These are phyloP conservation scores for Curvularia sp. DNA, from an alignment of 2,329 filamentous ascomycete species.

Conservation along the genomic window DNA sequence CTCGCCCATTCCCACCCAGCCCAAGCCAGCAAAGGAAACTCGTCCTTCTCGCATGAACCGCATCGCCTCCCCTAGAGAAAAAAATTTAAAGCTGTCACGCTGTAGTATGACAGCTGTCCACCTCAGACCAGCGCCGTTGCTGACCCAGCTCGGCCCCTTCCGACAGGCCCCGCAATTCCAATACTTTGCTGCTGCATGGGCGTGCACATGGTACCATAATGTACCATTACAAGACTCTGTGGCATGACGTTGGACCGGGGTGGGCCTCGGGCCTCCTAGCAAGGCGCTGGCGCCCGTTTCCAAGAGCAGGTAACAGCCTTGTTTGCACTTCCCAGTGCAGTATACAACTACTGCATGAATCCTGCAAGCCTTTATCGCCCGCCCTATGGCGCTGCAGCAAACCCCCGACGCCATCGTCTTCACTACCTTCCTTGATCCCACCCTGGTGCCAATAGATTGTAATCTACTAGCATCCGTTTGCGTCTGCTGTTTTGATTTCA, in stretches of 20 bases:
- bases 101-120: constrained; percentile 5
- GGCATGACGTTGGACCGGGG: constrained; percentile 18
- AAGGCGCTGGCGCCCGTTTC: constrained; percentile 2
- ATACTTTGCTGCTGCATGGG: constrained; percentile 12
- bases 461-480: not conserved
- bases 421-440: not conserved
- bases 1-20: not conserved
- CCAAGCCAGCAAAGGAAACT: not conserved
- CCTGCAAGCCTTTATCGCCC: not conserved
- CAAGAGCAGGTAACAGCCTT: constrained; percentile 6
- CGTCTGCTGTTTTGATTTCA: not conserved
- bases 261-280: not conserved
- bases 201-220: constrained; percentile 9
- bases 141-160: constrained; percentile 12
- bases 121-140: constrained; percentile 3
- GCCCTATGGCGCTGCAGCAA: not conserved
- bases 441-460: not conserved
- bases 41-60: not conserved
- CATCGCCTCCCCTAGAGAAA: constrained; percentile 7
- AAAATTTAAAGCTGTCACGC: not conserved
- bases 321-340: constrained; percentile 1
- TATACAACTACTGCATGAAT: not conserved
- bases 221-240: not conserved
- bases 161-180: constrained; percentile 13
- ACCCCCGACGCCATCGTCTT: not conserved